Evolutionary conservation across 139 green algal species (phyloP).

Genomic region (Dunaliella primolecta): DNA sequence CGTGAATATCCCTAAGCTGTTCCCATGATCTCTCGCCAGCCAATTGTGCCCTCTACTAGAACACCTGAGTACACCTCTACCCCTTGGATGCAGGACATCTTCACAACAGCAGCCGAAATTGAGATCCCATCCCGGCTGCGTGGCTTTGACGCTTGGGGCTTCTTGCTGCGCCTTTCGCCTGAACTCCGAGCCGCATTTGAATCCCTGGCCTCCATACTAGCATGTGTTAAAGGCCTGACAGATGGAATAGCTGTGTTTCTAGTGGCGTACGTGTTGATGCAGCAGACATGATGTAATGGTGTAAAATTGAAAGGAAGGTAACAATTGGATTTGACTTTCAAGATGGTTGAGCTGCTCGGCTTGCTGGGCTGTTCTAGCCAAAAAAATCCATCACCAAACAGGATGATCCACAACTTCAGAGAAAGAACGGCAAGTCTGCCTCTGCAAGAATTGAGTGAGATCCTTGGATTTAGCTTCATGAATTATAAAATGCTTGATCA

Average conservation of each 20-base stretch:
- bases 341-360: too few relatives aligned
- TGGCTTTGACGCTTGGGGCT: not conserved
- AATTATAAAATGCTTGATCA: too few relatives aligned
- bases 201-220: not conserved
- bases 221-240: not conserved
- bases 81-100: not conserved
- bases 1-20: not conserved
- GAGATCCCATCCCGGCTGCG: not conserved
- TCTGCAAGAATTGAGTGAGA: too few relatives aligned
- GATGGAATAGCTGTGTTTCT: not conserved
- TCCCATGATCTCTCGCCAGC: not conserved
- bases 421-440: too few relatives aligned
- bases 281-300: not conserved
- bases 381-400: too few relatives aligned
- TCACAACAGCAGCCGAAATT: not conserved
- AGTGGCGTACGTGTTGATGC: slow-evolving; percentile 1
- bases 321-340: not conserved
- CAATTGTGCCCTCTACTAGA: not conserved
- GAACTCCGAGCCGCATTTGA: not conserved
- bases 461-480: too few relatives aligned
- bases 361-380: too few relatives aligned
- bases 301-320: not conserved
- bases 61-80: not conserved
- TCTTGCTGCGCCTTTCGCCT: not conserved
- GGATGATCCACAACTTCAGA: too few relatives aligned